Evolutionary conservation across 768 basidiomycete genomes (phyloP).

Genomic region (Trametes elegans): DNA sequence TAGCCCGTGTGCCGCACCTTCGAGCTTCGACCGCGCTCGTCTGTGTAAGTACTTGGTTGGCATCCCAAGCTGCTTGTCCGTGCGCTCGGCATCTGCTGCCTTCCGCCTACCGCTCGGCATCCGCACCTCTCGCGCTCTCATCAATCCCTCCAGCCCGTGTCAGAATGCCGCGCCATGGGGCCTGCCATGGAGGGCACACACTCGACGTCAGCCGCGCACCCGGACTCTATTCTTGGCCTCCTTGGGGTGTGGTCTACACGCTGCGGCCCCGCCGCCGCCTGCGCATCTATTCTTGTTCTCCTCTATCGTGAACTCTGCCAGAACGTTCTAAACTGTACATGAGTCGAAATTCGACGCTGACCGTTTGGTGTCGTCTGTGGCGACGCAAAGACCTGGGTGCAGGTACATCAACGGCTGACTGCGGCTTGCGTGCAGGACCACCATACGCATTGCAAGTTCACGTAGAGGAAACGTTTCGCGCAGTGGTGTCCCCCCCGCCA

Average conservation of each 20-base stretch:
- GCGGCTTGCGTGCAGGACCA: too few relatives aligned
- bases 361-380: too few relatives aligned
- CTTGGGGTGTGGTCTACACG: background rate
- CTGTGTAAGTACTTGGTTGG: background rate
- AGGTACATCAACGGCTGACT: too few relatives aligned
- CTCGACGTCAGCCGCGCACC: background rate
- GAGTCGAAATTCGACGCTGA: too few relatives aligned
- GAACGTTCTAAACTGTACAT: background rate
- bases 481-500: too few relatives aligned
- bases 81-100: background rate
- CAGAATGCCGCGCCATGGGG: too few relatives aligned
- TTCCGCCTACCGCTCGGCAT: background rate
- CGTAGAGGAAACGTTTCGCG: too few relatives aligned
- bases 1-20: background rate
- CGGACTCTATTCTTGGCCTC: slow-evolving; percentile 2
- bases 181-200: too few relatives aligned
- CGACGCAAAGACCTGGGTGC: too few relatives aligned
- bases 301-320: background rate
- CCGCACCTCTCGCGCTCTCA: background rate
- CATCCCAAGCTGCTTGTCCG: background rate
- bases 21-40: background rate
- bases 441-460: too few relatives aligned
- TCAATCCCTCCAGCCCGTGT: background rate
- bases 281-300: slow-evolving; percentile 6
- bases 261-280: background rate